Base-by-base conservation (phyloP, 164 flowering plant species). In the Umbellularia californica region DNA sequence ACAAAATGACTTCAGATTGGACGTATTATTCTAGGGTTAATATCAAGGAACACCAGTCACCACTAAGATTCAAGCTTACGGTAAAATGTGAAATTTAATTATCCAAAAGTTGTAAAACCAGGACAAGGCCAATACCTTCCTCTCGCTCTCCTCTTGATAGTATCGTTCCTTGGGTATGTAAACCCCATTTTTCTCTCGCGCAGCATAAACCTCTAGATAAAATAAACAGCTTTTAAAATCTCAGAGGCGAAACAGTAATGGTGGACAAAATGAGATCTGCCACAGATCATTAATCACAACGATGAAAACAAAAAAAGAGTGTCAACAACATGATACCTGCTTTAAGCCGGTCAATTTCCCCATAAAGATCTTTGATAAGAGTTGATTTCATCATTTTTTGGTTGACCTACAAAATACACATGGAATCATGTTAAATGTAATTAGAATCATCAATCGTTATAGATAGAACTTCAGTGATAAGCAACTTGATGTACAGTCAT, bases 321-420 rank as follows among this genome's bases (percentile, higher is more conserved):
- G 28, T 2, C 47, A 72, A 47, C 2, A 50, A n/a, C 35, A 65
- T 4, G 33, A 66, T 75, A 94, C 98, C 99, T 71, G 87, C 92
- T 81, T 96, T 96, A 41, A 96, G 92, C 1, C 98, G 86, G 35
- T 96, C 99, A 72, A 96, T 96, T 83, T 96, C 99, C 76, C 97
- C 93, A 84, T 96, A 96, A 27, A 96, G 92, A 77, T 96, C 99
- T 77, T 94, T 96, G 33, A 96, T 96, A 62, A 96, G 93, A 68
- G 98, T 91, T 47, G 98, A 80, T 82, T 96, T 96, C 97, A 91
- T 94, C 98, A 96, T 91, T 79, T 96, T 92, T 80, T 94, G 98
- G 75, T 94, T 96, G 3, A 96, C 97, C 99, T 96, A 76, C 70
- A 72, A 82, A 70, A 22, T 3, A 2, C 64, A 19, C 64, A 23